Base-by-base conservation (phyloP, 2,329 filamentous ascomycete genomes). In the Cladorrhinum sp. region DNA sequence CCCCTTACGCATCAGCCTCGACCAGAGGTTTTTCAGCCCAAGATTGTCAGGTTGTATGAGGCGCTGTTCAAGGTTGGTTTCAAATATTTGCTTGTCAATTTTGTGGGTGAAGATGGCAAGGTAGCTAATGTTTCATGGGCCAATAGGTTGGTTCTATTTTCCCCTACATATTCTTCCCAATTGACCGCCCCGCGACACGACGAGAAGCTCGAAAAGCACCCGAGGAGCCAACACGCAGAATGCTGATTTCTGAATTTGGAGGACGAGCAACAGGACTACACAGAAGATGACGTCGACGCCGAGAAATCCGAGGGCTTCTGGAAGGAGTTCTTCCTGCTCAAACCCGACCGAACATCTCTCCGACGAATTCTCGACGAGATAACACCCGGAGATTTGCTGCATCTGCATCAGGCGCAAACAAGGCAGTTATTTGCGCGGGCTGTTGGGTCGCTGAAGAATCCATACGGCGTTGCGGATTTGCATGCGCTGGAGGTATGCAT, bases 291-390 rank as follows among this genome's bases (percentile, higher is more conserved):
- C 58, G 83, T 89, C 62, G 83, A 86, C 61, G 75, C 79, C 55
- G 88, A 92, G 25, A 89, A 89, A 64, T 85, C 91, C 0, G 92
- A 96, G 62, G 93, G 92, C 49, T 99, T 97, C 77, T 99, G 95
- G 95, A 84, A 86, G 66, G 95, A 97, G 76, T 92, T 99, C 77
- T 99, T 99, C 74, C 83, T 99, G 38, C 81, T 97, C 61, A 87
- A 87, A 64, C 93, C 93, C 22, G 92, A 97, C 72, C 82, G 85
- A 58, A 74, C 80, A 3, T 83, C 86, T 53, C 78, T 99, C 65
- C 84, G 85, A 72, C 78, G 77, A 54, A 83, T 92, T 52, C 78
- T 99, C 63, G 84, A 87, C 64, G 79, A 82, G n/a, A 78, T 95
- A 45, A 82, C 84, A 55, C 85, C 92, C 5, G 87, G 91, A 66